Evolutionary conservation across 441 rosid species (phyloP).

Genomic region (Aquilaria agallochum): DNA sequence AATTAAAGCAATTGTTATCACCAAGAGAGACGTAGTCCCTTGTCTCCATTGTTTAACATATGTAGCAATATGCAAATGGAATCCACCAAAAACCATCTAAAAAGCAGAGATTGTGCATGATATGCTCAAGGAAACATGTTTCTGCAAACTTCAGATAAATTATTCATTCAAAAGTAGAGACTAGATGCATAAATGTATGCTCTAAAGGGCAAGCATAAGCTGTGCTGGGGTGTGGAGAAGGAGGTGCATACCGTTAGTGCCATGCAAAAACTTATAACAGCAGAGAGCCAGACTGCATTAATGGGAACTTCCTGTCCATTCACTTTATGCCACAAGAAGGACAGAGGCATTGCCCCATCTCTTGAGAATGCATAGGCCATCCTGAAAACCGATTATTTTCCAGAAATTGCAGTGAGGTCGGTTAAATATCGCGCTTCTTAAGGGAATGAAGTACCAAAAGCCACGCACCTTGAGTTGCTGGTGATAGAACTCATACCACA

Average conservation of each 20-base stretch:
- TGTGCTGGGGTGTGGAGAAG: neutral
- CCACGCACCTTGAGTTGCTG: conserved; percentile 82
- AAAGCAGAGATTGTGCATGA: no score
- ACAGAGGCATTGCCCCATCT: conserved; percentile 96
- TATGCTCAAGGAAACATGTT: no score
- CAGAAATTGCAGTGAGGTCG: neutral
- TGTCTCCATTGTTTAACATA: no score
- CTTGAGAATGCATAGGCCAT: conserved; percentile 99
- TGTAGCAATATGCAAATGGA: no score
- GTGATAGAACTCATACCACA: conserved; percentile 98
- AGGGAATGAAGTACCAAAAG: neutral
- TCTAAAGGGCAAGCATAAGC: no score
- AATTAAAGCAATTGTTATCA: neutral
- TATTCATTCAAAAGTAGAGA: no score
- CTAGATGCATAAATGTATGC: no score
- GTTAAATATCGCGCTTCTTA: neutral
- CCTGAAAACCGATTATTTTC: conserved; percentile 31
- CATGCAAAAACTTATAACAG: conserved; percentile 78
- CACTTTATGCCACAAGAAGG: conserved; percentile 87
- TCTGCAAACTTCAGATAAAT: no score
- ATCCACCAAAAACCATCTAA: no score
- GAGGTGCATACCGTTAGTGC: conserved; percentile 72
- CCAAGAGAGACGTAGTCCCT: no score
- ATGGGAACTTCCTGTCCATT: conserved; percentile 84
- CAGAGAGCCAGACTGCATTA: conserved; percentile 93